Evolutionary conservation across 345 rosid species (phyloP).

Genomic region (Populus tremula): DNA sequence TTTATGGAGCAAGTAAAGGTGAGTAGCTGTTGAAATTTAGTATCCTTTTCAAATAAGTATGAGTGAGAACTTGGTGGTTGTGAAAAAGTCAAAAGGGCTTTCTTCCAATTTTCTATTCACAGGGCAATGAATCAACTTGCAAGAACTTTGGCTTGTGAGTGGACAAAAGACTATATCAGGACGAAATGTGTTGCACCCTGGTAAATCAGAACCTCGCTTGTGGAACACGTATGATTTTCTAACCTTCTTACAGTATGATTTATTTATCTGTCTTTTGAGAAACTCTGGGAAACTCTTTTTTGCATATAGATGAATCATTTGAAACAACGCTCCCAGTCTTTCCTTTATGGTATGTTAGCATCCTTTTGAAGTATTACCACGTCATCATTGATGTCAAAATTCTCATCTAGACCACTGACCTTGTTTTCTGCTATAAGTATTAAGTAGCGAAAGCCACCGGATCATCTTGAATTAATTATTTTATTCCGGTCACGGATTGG

Average conservation of each 20-base stretch:
- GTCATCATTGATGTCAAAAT: background rate
- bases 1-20: conserved; percentile 82
- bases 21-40: background rate
- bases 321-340: background rate
- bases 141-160: conserved; percentile 79
- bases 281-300: background rate
- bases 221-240: conserved; percentile 48
- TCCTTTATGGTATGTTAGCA: background rate
- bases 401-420: background rate
- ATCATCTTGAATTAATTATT: background rate
- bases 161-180: conserved; percentile 91
- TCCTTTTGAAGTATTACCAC: background rate
- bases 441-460: background rate
- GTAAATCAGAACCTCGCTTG: conserved; percentile 79
- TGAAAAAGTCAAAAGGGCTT: background rate
- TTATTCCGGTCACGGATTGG: background rate
- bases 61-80: background rate
- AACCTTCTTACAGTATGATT: background rate
- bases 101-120: conserved; percentile 11
- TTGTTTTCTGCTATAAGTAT: background rate
- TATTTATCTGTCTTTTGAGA: background rate
- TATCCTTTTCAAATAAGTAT: background rate
- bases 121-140: conserved; percentile 88
- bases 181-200: conserved; percentile 78
- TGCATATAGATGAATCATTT: background rate